Base-by-base conservation (phyloP, 257 asterid species). In the Solanum clarkiae region DNA sequence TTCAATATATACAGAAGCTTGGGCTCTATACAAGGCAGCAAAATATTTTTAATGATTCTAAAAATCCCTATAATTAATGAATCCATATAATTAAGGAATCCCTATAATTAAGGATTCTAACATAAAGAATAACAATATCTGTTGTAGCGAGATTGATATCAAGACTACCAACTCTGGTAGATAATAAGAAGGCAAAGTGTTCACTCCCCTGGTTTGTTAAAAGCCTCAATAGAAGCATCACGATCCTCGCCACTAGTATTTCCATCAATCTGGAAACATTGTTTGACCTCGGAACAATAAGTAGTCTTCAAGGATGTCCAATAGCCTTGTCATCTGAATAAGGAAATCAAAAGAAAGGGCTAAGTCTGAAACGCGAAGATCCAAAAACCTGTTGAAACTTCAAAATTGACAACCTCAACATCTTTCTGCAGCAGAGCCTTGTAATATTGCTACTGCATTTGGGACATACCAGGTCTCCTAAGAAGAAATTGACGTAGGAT, bases 401-500 rank as follows among this genome's bases (percentile, higher is more conserved):
- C 14, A 11, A 99, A 98, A 93, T 97, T 97, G 82, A 97, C 95
- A 91, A 97, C 99, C 88, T 97, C 99, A 45, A 97, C 95, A 93
- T 97, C 99, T 88, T 97, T 97, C 93, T 97, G 99, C 88, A 97
- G 90, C 92, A 97, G 90, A 86, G 99, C 98, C 88, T 80, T 92
- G 24, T 97, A 97, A 84, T 92, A 95, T 51, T 95, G 98, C 93
- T 97, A 95, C 90, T 97, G 99, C 99, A 97, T 92, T 92, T 97
- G 99, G 86, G 26, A 53, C 36, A 32, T 32, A 44, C 99, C 99
- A 82, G 95, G 88, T 84, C 99, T 93, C 93, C 99, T 89, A 45
- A 97, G 95, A 86, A 97, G 98, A 87, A 97, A 97, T 40, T 99
- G 99, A 42, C 98, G 92, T 26, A 97, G 98, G 89, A 97, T 99